Evolutionary conservation across 768 basidiomycete species (phyloP).

Genomic region (Cystofilobasidium ferigula): DNA sequence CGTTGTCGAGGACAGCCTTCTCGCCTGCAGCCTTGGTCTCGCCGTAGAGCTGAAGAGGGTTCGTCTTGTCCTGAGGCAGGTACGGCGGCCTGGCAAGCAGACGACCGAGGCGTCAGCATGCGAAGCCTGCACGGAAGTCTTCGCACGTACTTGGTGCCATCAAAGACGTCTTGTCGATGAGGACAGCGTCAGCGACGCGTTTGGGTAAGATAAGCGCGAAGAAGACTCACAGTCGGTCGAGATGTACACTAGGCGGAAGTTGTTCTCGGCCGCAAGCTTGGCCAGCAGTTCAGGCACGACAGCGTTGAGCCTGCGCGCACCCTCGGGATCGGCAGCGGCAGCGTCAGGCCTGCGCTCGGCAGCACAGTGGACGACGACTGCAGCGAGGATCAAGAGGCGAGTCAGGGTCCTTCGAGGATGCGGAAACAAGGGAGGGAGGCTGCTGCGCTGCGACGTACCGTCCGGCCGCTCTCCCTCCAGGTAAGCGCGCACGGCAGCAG

Average conservation of each 20-base stretch:
- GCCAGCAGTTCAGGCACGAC: constrained; percentile 64
- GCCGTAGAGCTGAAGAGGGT: constrained; percentile 83
- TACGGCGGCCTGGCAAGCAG: constrained; percentile 59
- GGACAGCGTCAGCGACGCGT: constrained; percentile 7
- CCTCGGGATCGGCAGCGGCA: constrained; percentile 17
- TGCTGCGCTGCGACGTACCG: constrained; percentile 45
- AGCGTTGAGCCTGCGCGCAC: constrained; percentile 57
- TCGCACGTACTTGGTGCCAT: constrained; percentile 51
- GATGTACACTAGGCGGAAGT: constrained; percentile 73
- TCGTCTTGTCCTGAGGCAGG: constrained; percentile 55
- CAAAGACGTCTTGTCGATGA: constrained; percentile 98
- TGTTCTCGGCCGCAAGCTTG: constrained; percentile 49
- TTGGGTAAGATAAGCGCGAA: not conserved
- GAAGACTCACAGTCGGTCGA: constrained; percentile 50
- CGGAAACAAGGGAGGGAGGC: not conserved
- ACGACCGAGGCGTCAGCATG: not conserved
- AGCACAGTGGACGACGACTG: constrained; percentile 81
- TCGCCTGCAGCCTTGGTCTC: constrained; percentile 80
- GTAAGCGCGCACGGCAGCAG: constrained; percentile 46
- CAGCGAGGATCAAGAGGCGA: not conserved
- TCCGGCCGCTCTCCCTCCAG: constrained; percentile 54
- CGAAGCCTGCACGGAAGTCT: not conserved
- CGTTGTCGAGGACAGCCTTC: constrained; percentile 53
- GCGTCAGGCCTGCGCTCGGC: constrained; percentile 54
- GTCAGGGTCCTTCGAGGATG: not conserved